Percentiles rank a stretch among this genome's conserved stretches.
Conservation (phyloP, 2,329 filamentous ascomycete genomes). For the Cadophora gregata region DNA sequence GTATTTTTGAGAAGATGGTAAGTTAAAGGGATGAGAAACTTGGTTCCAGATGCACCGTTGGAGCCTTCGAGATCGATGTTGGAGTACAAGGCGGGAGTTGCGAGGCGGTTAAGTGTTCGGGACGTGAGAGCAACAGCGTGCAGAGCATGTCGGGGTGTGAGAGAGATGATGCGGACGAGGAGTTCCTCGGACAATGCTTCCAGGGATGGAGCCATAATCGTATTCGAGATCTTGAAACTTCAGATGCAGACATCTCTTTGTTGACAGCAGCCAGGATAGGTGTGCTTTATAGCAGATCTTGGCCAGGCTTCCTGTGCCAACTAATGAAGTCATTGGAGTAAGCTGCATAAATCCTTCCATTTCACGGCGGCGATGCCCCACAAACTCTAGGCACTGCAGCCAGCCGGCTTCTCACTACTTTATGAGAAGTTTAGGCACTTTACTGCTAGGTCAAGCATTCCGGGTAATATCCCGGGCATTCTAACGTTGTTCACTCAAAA, state of each 20-base stretch:
- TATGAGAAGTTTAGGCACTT: not conserved
- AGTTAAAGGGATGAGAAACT: conserved; percentile 1
- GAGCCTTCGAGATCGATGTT: not conserved
- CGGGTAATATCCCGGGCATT: no score
- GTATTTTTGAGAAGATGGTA: not conserved
- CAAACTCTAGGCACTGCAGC: not conserved
- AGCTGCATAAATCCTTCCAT: not conserved
- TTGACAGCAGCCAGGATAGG: not conserved
- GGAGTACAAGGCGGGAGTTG: not conserved
- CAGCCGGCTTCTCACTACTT: not conserved
- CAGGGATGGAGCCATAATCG: not conserved
- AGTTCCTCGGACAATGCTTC: conserved; percentile 4
- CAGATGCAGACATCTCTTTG: not conserved
- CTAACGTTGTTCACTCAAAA: no score
- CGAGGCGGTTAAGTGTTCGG: not conserved
- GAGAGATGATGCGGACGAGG: not conserved
- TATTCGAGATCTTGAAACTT: not conserved
- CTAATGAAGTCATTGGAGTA: not conserved
- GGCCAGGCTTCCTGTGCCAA: not conserved
- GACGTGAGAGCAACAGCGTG: not conserved
- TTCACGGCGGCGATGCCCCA: not conserved
- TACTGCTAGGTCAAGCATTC: not conserved
- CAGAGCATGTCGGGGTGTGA: not conserved
- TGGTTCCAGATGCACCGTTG: not conserved
- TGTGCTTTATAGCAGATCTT: not conserved